A percentile compares a stretch with the other conserved stretches of the same genome.
These are phyloP conservation scores for Endocladia muricata DNA, from an alignment of 31 red algal genomes.

Conservation along the genomic window DNA sequence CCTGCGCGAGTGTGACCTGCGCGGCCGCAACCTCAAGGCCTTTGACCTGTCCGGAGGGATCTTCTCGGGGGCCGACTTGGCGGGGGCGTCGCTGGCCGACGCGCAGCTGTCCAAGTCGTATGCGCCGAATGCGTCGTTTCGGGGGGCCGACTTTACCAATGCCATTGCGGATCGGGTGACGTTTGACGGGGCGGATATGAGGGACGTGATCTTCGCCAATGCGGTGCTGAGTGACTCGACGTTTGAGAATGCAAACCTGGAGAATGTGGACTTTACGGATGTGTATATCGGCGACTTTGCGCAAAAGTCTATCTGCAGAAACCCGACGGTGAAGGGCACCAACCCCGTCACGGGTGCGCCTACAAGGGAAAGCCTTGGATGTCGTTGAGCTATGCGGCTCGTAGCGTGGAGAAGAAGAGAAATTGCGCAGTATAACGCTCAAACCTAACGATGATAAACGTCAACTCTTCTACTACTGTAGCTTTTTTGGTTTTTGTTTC, in stretches of 20 bases:
- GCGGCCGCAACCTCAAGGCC: slow-evolving; percentile 26
- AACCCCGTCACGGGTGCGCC: slow-evolving; percentile 82
- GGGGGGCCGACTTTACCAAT: slow-evolving; percentile 69
- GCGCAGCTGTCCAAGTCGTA: slow-evolving; percentile 80
- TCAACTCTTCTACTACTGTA: too few species aligned
- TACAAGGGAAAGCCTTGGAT: slow-evolving; percentile 80
- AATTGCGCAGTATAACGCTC: too few species aligned
- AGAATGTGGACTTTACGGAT: slow-evolving; percentile 88
- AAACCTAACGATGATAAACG: too few species aligned
- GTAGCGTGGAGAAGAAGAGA: background rate
- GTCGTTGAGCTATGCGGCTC: too few species aligned
- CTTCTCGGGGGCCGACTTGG: slow-evolving; percentile 56
- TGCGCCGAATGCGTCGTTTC: slow-evolving; percentile 47
- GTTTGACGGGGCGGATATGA: slow-evolving; percentile 79
- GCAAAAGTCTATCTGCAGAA: slow-evolving; percentile 57
- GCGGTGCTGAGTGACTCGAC: slow-evolving; percentile 82
- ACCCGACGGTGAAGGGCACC: slow-evolving; percentile 63
- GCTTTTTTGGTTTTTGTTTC: too few species aligned
- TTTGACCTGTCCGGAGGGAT: slow-evolving; percentile 90
- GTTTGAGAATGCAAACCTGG: slow-evolving; percentile 81
- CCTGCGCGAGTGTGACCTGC: slow-evolving; percentile 83
- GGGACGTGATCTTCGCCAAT: slow-evolving; percentile 67
- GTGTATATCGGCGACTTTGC: slow-evolving; percentile 95
- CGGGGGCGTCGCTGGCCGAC: slow-evolving; percentile 42
- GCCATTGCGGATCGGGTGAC: slow-evolving; percentile 87